phyloP scores from a whole-genome alignment of 176 grass and related monocot genomes.

The Bonia amplexicaulis region DNA sequence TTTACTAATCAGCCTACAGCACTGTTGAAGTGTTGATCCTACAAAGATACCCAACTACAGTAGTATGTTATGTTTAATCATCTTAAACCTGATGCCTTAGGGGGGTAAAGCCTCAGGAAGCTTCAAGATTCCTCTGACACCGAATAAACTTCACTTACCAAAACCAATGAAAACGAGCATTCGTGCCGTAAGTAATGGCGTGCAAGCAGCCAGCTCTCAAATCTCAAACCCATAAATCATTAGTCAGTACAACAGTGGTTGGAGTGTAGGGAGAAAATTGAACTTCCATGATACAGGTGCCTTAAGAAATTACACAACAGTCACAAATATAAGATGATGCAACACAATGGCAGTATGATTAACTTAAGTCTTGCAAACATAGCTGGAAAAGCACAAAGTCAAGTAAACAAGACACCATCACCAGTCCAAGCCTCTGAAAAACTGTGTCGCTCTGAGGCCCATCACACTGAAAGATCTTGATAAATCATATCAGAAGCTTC shows the following conservation, averaged over 20 bases:
- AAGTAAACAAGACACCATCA: constrained; percentile 46
- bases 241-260: background rate
- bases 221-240: constrained; percentile 15
- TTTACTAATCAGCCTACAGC: background rate
- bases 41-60: background rate
- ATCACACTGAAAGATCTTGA: constrained; percentile 66
- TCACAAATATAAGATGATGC: constrained; percentile 12
- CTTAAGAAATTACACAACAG: constrained; percentile 34
- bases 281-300: constrained; percentile 10
- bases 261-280: background rate
- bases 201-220: background rate
- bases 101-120: background rate
- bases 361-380: constrained; percentile 28
- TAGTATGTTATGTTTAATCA: background rate
- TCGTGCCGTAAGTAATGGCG: background rate
- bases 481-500: constrained; percentile 80
- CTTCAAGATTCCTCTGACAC: background rate
- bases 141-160: background rate
- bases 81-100: background rate
- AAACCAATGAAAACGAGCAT: background rate
- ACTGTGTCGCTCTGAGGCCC: constrained; percentile 46
- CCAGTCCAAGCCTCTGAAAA: constrained; percentile 92
- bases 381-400: constrained; percentile 19
- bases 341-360: constrained; percentile 5
- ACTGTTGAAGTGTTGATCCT: background rate